Evolutionary conservation across 352 stramenopile genomes (phyloP).

Genomic region (Phytopythium helicoides): DNA sequence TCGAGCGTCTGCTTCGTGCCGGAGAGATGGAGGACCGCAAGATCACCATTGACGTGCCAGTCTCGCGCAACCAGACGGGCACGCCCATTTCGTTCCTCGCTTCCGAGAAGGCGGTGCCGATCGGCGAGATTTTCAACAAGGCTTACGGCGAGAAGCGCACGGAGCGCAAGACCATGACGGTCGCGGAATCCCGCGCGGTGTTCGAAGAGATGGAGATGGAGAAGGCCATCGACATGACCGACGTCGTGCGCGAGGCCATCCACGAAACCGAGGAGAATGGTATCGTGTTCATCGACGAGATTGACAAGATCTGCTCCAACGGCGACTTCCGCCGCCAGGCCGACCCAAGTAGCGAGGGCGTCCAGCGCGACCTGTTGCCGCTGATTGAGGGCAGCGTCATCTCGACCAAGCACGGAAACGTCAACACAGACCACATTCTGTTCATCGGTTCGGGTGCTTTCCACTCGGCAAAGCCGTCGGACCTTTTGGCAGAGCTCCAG

Average conservation of each 20-base stretch:
- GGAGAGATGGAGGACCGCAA: slow-evolving; percentile 81
- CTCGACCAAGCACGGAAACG: slow-evolving; percentile 98
- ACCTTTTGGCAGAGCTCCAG: slow-evolving; percentile 98
- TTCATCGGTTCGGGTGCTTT: slow-evolving; percentile 99
- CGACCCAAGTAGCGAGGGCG: slow-evolving; percentile 97
- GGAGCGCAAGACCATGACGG: slow-evolving; percentile 93
- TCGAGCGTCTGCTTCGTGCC: slow-evolving; percentile 88
- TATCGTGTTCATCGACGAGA: slow-evolving; percentile 99
- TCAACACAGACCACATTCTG: slow-evolving; percentile 99
- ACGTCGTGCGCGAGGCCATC: slow-evolving; percentile 85
- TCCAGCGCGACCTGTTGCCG: slow-evolving; percentile 98
- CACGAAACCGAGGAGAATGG: slow-evolving; percentile 97
- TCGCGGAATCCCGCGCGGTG: slow-evolving; percentile 91
- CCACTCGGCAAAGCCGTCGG: slow-evolving; percentile 96
- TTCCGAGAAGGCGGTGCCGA: slow-evolving; percentile 68
- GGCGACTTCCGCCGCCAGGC: slow-evolving; percentile 92
- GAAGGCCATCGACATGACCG: slow-evolving; percentile 89
- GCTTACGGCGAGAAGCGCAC: slow-evolving; percentile 81
- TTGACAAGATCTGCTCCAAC: slow-evolving; percentile 99
- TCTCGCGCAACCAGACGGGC: slow-evolving; percentile 39
- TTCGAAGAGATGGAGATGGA: slow-evolving; percentile 97
- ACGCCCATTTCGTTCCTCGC: slow-evolving; percentile 73
- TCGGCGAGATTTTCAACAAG: slow-evolving; percentile 68
- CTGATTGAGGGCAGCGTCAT: slow-evolving; percentile 98
- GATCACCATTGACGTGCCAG: slow-evolving; percentile 77